phyloP scores from a whole-genome alignment of 192 early-diverging fungal species.

The Rhizophagus prolifer region DNA sequence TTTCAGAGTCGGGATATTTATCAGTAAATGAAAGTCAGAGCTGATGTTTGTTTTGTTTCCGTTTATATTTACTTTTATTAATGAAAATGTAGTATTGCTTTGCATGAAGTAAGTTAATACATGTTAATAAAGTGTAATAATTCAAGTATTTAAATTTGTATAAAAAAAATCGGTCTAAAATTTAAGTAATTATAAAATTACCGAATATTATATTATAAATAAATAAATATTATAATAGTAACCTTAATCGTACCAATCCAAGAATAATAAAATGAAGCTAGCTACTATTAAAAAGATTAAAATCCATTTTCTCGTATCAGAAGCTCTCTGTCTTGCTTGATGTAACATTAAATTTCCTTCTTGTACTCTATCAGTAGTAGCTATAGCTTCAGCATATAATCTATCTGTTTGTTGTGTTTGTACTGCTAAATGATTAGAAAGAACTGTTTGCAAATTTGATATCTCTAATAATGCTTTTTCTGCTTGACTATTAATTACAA shows the following conservation, averaged over 20 bases:
- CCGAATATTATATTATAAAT: too few species aligned
- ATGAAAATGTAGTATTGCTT: too few species aligned
- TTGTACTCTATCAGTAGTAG: constrained; percentile 60
- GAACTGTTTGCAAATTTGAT: constrained; percentile 65
- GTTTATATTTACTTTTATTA: too few species aligned
- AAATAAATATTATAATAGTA: not conserved
- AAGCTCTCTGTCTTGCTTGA: constrained; percentile 63
- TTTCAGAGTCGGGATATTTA: too few species aligned
- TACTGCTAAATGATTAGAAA: constrained; percentile 67
- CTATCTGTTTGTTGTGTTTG: constrained; percentile 74
- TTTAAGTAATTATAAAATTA: too few species aligned
- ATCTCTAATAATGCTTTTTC: constrained; percentile 72
- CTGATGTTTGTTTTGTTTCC: too few species aligned
- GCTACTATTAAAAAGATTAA: constrained; percentile 68
- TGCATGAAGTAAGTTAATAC: too few species aligned
- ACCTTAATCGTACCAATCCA: constrained; percentile 74
- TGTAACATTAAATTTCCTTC: constrained; percentile 67
- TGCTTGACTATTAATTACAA: constrained; percentile 42
- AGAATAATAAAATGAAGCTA: constrained; percentile 70
- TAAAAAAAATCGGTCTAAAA: too few species aligned
- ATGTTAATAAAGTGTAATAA: too few species aligned
- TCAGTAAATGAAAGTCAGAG: too few species aligned
- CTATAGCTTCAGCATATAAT: constrained; percentile 69
- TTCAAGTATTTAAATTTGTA: too few species aligned
- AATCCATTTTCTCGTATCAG: constrained; percentile 71